These are phyloP conservation scores for Coriaria nepalensis DNA, from an alignment of 306 rosid genomes.

Conservation along the genomic window DNA sequence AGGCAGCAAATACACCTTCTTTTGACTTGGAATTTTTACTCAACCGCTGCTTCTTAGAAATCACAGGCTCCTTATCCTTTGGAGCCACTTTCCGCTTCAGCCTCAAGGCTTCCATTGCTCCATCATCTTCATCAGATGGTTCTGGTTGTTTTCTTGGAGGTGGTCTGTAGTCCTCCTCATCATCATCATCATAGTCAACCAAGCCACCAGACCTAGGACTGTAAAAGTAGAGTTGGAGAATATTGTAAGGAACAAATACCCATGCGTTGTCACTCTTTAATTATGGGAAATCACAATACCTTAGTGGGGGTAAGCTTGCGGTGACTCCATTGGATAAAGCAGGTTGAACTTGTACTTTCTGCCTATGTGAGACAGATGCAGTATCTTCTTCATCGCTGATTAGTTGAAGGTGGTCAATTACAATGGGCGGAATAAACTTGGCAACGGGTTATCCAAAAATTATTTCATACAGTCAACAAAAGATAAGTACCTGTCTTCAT, in stretches of 20 bases:
- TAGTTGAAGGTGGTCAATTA: neutral
- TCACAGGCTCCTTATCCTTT: conserved; percentile 54
- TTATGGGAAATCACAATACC: conserved; percentile 25
- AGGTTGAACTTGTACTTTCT: conserved; percentile 41
- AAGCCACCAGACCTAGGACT: conserved; percentile 67
- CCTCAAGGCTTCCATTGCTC: conserved; percentile 54
- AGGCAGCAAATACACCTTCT: conserved; percentile 58
- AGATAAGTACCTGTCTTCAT: conserved; percentile 61
- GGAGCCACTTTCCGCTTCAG: conserved; percentile 53
- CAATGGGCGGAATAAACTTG: no score
- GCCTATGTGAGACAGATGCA: conserved; percentile 44
- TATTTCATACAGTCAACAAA: neutral
- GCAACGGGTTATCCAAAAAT: neutral
- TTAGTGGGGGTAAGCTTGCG: conserved; percentile 35
- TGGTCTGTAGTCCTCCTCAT: conserved; percentile 81
- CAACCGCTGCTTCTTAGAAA: conserved; percentile 51
- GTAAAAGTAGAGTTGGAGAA: conserved; percentile 15
- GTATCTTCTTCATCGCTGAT: conserved; percentile 84
- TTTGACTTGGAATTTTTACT: conserved; percentile 47
- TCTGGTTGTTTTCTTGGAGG: conserved; percentile 68
- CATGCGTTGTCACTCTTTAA: neutral
- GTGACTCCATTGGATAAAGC: conserved; percentile 58
- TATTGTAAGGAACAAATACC: conserved; percentile 1
- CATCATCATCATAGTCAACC: conserved; percentile 92
- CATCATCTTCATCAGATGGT: conserved; percentile 62